Percentiles rank a stretch among this genome's conserved stretches.
Conservation (phyloP, 176 grass and related monocot species). For the Eleusine indica region DNA sequence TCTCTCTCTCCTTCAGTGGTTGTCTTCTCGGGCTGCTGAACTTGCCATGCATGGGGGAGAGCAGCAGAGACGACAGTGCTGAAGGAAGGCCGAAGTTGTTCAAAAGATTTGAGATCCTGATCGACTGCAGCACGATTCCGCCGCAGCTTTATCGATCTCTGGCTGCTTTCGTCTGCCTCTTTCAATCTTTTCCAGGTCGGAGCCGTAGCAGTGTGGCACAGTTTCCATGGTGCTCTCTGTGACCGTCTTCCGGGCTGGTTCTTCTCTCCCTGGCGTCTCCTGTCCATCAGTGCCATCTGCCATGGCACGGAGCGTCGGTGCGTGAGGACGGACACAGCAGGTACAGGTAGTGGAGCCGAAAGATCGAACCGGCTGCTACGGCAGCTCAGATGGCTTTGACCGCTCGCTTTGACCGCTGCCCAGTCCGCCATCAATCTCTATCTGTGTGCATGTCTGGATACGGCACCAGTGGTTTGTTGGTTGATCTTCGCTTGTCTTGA, state of each 20-base stretch:
- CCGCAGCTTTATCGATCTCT: conserved; percentile 37
- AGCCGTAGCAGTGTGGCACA: not conserved
- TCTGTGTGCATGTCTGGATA: not conserved
- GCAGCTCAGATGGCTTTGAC: not conserved
- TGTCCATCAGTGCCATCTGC: not conserved
- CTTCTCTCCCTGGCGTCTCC: not conserved
- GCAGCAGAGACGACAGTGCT: not conserved
- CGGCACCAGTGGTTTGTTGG: not conserved
- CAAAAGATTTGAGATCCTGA: conserved; percentile 44
- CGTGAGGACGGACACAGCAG: not conserved
- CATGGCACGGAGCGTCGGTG: not conserved
- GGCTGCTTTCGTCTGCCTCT: not conserved
- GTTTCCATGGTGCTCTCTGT: not conserved
- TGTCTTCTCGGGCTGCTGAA: not conserved
- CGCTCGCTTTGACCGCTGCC: conserved; percentile 15
- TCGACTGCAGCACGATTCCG: conserved; percentile 30
- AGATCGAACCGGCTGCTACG: not conserved
- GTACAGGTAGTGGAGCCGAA: not conserved
- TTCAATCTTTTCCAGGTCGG: not conserved
- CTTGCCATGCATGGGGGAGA: not conserved
- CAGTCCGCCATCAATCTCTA: not conserved
- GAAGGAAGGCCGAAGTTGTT: not conserved
- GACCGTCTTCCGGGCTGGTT: not conserved
- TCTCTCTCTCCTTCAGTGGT: not conserved
- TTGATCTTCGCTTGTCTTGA: not conserved